Base-by-base conservation (phyloP, 2,329 filamentous ascomycete genomes). In the Tolypocladium amazonense region DNA sequence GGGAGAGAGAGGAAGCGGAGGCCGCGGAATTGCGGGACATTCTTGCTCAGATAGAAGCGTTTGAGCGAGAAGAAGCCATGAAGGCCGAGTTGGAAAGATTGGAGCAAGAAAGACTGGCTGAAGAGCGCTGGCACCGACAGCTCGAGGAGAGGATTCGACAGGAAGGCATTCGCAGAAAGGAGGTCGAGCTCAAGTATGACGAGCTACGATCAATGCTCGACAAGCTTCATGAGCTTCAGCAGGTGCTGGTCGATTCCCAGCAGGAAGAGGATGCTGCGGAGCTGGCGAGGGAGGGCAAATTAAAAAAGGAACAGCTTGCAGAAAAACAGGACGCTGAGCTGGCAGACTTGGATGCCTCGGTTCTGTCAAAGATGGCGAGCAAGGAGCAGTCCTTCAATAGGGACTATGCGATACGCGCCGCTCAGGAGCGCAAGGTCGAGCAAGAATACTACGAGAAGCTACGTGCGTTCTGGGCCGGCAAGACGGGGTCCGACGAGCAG, bases 11-110 rank as follows among this genome's bases (percentile, higher is more conserved):
- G 62, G 70, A 66, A 38, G 63, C 59, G 52, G 76, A 75, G 23
- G 68, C 69, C 5, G 69, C 70, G 50, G 73, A 75, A 57, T 56
- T 75, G 38, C 66, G 70, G 2, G 71, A 76, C 27, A 76, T 77
- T 6, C 65, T 83, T 1, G 68, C 75, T 3, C 70, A 75, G 47
- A 77, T 84, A 4, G 80, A 74, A 53, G 78, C 79, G 56, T 77
- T 78, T 59, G 77, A 82, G 69, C 72, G 72, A 23, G 74, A 77
- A 58, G 77, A 81, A 65, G 75, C 73, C 0, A 70, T 69, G 54
- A 76, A 75, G 61, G 73, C 71, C 5, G 76, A 76, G 63, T 66
- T 74, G 45, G 66, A 72, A 38, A 71, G 72, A 2, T 70, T 73
- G 43, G 75, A 77, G 58, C 72, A 73, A 60, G 72, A 71, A 52